Evolutionary conservation across 1,139 yeast genomes (phyloP).

Genomic region (Debaryomycetaceae sp.): DNA sequence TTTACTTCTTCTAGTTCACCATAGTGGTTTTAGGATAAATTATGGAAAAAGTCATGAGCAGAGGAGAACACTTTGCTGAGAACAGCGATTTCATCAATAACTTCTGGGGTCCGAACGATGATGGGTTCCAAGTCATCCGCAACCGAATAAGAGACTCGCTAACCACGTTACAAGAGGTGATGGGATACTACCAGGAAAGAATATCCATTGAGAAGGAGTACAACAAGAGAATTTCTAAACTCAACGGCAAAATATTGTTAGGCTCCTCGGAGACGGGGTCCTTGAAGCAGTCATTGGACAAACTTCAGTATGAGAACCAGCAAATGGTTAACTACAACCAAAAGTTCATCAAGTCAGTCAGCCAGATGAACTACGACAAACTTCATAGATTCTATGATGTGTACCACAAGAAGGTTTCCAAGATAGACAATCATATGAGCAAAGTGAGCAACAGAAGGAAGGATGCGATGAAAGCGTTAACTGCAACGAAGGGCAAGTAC

Average conservation of each 20-base stretch:
- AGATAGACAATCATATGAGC: constrained; percentile 35
- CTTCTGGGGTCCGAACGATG: constrained; percentile 43
- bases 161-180: constrained; percentile 38
- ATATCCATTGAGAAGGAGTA: constrained; percentile 72
- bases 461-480: constrained; percentile 29
- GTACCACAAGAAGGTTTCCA: constrained; percentile 29
- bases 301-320: constrained; percentile 49
- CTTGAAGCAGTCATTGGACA: constrained; percentile 57
- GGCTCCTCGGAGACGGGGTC: constrained; percentile 63
- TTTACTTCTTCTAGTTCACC: not conserved
- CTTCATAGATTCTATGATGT: constrained; percentile 26
- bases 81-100: constrained; percentile 31
- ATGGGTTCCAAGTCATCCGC: constrained; percentile 31
- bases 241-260: constrained; percentile 45
- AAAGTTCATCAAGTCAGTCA: constrained; percentile 31
- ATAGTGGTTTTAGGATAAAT: not conserved
- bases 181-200: constrained; percentile 47
- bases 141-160: constrained; percentile 31
- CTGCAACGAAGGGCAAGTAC: constrained; percentile 51
- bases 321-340: constrained; percentile 30
- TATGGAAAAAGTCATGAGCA: constrained; percentile 1
- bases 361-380: constrained; percentile 32
- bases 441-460: constrained; percentile 26
- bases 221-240: constrained; percentile 46
- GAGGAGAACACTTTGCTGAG: constrained; percentile 1